A percentile compares a stretch with the other conserved stretches of the same genome.
Conservation (phyloP, 441 rosid genomes). For the Macaranga tanarius region DNA sequence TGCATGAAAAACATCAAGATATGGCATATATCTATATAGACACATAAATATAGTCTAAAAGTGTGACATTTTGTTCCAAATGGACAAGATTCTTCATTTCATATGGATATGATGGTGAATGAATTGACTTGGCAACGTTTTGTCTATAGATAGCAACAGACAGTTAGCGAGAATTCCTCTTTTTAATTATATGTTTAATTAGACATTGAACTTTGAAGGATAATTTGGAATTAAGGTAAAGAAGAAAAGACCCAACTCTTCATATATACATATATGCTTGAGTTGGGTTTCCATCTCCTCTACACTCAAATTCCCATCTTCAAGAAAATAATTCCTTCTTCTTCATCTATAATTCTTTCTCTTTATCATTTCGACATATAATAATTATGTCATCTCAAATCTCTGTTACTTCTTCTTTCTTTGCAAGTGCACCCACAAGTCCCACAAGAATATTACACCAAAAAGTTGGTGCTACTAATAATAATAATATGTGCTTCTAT, state of each 20-base stretch:
- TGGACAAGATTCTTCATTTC: slow-evolving; percentile 9
- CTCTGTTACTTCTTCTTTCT: slow-evolving; percentile 7
- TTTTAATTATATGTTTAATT: not conserved
- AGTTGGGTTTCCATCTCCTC: slow-evolving; percentile 19
- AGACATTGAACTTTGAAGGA: slow-evolving; percentile 15
- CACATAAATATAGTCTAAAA: too few species aligned
- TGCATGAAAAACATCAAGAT: too few species aligned
- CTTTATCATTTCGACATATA: too few species aligned
- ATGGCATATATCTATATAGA: too few species aligned
- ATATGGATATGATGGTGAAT: slow-evolving; percentile 9
- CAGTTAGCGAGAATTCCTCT: slow-evolving; percentile 21
- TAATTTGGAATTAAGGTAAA: slow-evolving; percentile 25
- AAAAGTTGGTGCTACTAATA: not conserved
- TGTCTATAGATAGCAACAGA: slow-evolving; percentile 14
- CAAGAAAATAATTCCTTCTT: not conserved
- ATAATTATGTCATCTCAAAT: not conserved
- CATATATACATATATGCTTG: slow-evolving; percentile 4
- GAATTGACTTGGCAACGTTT: slow-evolving; percentile 16
- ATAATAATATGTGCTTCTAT: slow-evolving; percentile 20
- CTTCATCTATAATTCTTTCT: too few species aligned
- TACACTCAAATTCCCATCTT: slow-evolving; percentile 10
- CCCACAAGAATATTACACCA: slow-evolving; percentile 19
- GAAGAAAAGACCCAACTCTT: slow-evolving; percentile 20
- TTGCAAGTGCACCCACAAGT: slow-evolving; percentile 29
- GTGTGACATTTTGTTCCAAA: not conserved